phyloP scores from a whole-genome alignment of 2,329 filamentous ascomycete genomes.

The Ophiostoma sp. region DNA sequence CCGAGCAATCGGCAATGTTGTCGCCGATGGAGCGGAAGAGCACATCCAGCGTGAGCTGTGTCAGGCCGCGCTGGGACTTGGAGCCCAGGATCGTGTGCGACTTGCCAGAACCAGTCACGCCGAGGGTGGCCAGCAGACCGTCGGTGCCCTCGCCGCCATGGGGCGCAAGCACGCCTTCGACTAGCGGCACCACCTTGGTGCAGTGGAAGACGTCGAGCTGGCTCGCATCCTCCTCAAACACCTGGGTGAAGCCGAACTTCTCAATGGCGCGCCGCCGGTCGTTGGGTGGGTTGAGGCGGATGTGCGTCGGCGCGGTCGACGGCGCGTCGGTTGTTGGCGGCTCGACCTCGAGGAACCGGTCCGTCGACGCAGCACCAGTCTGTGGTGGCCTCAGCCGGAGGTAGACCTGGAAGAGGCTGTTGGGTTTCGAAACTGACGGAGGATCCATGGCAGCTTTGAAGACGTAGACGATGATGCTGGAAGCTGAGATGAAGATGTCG shows the following conservation, averaged over 20 bases:
- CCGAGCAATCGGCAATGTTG: conserved; percentile 60
- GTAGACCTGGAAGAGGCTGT: conserved; percentile 81
- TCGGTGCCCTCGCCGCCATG: conserved; percentile 74
- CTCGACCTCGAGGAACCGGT: conserved; percentile 78
- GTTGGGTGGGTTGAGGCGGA: conserved; percentile 72
- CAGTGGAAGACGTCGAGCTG: conserved; percentile 84
- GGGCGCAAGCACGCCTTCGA: conserved; percentile 73
- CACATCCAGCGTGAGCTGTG: conserved; percentile 84
- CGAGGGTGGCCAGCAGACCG: conserved; percentile 82
- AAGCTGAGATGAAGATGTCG: not conserved
- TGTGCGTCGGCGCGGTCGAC: conserved; percentile 54
- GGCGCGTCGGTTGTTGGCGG: conserved; percentile 35
- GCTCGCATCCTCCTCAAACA: conserved; percentile 80
- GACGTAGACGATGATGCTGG: too few relatives aligned
- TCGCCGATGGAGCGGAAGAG: conserved; percentile 75
- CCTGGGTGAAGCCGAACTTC: conserved; percentile 87
- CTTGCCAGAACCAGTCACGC: conserved; percentile 96
- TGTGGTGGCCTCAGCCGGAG: conserved; percentile 71
- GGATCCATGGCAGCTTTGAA: conserved; percentile 34
- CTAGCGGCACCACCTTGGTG: conserved; percentile 65
- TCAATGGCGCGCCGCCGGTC: conserved; percentile 86
- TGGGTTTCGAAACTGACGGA: conserved; percentile 29
- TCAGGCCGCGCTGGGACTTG: conserved; percentile 77
- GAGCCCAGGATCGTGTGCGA: conserved; percentile 94
- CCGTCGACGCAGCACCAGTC: conserved; percentile 40